phyloP scores from a whole-genome alignment of 495 filamentous ascomycete genomes.

The Emericellopsis terricola region DNA sequence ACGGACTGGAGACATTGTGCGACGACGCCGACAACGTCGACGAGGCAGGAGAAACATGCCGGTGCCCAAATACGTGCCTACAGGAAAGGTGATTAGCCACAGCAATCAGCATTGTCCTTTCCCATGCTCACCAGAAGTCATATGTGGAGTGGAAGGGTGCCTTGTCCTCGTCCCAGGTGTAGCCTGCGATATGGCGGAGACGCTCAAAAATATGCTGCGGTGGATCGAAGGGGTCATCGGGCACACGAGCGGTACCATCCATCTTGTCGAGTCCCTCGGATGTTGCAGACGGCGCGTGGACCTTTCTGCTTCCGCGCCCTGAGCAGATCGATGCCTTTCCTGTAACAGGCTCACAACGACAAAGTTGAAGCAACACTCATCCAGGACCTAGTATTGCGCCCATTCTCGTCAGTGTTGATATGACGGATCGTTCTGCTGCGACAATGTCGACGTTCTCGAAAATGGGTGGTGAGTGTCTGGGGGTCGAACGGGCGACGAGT shows the following conservation, averaged over 20 bases:
- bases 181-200: conserved; percentile 51
- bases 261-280: conserved; percentile 15
- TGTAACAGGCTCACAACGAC: too few species aligned
- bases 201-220: conserved; percentile 49
- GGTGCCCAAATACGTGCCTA: conserved; percentile 29
- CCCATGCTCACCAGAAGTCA: conserved; percentile 41
- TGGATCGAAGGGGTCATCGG: conserved; percentile 47
- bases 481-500: too few species aligned
- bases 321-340: too few species aligned
- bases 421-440: too few species aligned
- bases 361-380: conserved; percentile 1
- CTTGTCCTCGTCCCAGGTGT: conserved; percentile 53
- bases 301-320: too few species aligned
- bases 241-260: conserved; percentile 26
- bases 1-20: conserved; percentile 11
- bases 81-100: conserved; percentile 3
- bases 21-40: conserved; percentile 10
- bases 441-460: too few species aligned
- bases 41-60: conserved; percentile 24
- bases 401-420: conserved; percentile 1
- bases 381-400: conserved; percentile 1
- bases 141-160: conserved; percentile 69
- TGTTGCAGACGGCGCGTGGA: too few species aligned
- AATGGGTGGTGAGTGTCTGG: too few species aligned
- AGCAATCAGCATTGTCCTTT: conserved; percentile 4